Evolutionary conservation across 2,329 filamentous ascomycete genomes (phyloP), one percentile per base, ranked within the genome.

Genomic region (Fusarium irregulare): DNA sequence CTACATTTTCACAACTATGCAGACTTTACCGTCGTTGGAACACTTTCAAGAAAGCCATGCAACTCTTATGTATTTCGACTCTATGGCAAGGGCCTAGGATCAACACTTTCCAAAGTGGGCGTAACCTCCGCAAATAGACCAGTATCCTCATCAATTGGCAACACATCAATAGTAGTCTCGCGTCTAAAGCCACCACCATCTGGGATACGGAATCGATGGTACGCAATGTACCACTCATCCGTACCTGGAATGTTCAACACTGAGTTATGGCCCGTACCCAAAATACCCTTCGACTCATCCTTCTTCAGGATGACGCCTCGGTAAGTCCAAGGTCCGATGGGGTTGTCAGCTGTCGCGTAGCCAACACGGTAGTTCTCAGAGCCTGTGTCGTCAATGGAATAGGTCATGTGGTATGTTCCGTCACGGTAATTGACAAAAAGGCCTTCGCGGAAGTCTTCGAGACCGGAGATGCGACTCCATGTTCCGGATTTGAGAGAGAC

Each of bases 181-280:
- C 83, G 72, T 49, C 79, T 75, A 4, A 79, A 83, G 1, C 83
- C 84, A 59, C 83, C 78, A 0, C 84, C 83, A 42, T 77, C 73
- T 0, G 83, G 83, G 30, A 85, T 84, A 6, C 71, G 76, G 59
- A 85, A 85, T 3, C 83, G 79, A 64, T 85, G 83, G 50, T 85
- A 85, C 0, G 79, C 83, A 32, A 86, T 84, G 60, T 83, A 84
- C 83, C 83, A 85, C 25, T 84, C 78, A 64, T 85, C 83, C 1
- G 82, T 84, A 0, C 79, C 80, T 0, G 83, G 83, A 3, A 85
- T 78, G 42, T 84, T 83, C 20, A 85, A 67, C 5, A 85, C 79
- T 1, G 82, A 83, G 69, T 81, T 80, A 62, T 84, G 82, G 0
- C 83, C 84, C 0, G 83, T 84, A 0, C 76, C 83, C 8, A 84